A percentile compares a stretch with the other conserved stretches of the same genome.
These are phyloP conservation scores for Diplodia corticola DNA, from an alignment of 2,329 filamentous ascomycete genomes.

Conservation along the genomic window DNA sequence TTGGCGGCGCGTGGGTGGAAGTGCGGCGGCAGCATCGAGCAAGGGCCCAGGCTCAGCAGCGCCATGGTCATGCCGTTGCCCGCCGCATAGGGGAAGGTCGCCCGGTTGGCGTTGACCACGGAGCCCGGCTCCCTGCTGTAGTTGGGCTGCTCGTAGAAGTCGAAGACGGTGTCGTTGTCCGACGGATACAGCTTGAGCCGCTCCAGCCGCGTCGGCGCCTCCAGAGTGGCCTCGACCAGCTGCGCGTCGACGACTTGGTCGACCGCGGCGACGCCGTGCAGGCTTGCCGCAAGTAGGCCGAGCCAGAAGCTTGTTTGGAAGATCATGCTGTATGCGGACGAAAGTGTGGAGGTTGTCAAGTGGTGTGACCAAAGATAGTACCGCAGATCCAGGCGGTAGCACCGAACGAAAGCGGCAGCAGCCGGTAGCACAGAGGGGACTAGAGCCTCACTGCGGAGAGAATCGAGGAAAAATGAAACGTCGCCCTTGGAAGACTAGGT, in stretches of 20 bases:
- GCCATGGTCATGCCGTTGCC: slow-evolving; percentile 52
- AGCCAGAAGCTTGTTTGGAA: neutral
- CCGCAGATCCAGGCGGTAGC: neutral
- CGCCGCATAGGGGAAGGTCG: slow-evolving; percentile 52
- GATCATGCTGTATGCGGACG: neutral
- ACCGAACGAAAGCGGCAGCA: neutral
- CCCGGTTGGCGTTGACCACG: slow-evolving; percentile 55
- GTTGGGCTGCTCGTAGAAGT: slow-evolving; percentile 48
- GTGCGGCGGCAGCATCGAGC: slow-evolving; percentile 54
- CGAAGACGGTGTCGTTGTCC: slow-evolving; percentile 51
- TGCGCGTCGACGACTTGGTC: neutral
- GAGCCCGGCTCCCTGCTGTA: slow-evolving; percentile 49
- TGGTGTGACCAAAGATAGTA: neutral
- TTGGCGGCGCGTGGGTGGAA: slow-evolving; percentile 54
- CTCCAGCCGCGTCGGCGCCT: slow-evolving; percentile 46
- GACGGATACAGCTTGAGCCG: slow-evolving; percentile 43
- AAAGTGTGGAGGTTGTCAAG: neutral
- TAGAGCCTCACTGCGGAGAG: neutral
- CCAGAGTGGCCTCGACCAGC: neutral
- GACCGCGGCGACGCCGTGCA: slow-evolving; percentile 3
- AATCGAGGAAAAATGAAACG: neutral
- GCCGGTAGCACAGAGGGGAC: neutral
- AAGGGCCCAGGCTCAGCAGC: slow-evolving; percentile 50
- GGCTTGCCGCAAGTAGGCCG: neutral
- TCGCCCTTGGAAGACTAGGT: neutral